Evolutionary conservation across 202 grass and related monocot species (phyloP), one percentile per base, ranked within the genome.

Genomic region (Sporobolus alterniflorus): DNA sequence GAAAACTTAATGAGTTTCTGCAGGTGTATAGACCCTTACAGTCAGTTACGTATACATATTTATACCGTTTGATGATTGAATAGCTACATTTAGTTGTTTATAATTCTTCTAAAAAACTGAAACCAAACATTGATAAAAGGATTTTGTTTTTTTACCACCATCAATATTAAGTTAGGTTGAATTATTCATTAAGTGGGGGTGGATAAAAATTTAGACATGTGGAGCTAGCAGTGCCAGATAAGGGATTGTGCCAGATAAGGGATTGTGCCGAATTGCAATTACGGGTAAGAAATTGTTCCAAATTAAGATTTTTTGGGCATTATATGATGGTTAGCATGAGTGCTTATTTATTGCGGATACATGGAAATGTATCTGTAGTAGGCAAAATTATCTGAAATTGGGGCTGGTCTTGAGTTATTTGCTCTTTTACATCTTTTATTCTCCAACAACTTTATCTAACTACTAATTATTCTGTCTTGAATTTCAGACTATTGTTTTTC

Each of bases 1-100:
- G 69, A 88, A 98, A 88, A 85, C 87, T 88, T 74, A 83, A 87
- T 77, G 86, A 95, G 26, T 80, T 95, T 86, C 79, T 90, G 68
- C 84, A 95, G 92, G 95, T 95, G 50, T 50, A 60, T 83, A 82
- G 12, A 75, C 79, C 28, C 29, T 60, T 75, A 24, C 46, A 10
- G 17, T 69, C 29, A 14, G 61, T 75, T 63, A 39, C 31, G 3
- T 59, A 21, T 52, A 25, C 54, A 14, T 79, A 33, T 20, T 86
- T 65, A 22, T 34, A 29, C 24, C 15, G 12, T 56, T 77, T 73
- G 76, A 14, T 39, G 67, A 80, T 17, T 28, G 21, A 30, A 56
- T 74, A 40, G 20, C 24, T 89, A 56, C 36, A 52, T 79, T 80
- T 44, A 25, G 44, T 55, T 89, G 29, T 12, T 54, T 63, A 70